Base-by-base conservation (phyloP, 2,329 filamentous ascomycete genomes). In the Iodosphaeria phyllophila region DNA sequence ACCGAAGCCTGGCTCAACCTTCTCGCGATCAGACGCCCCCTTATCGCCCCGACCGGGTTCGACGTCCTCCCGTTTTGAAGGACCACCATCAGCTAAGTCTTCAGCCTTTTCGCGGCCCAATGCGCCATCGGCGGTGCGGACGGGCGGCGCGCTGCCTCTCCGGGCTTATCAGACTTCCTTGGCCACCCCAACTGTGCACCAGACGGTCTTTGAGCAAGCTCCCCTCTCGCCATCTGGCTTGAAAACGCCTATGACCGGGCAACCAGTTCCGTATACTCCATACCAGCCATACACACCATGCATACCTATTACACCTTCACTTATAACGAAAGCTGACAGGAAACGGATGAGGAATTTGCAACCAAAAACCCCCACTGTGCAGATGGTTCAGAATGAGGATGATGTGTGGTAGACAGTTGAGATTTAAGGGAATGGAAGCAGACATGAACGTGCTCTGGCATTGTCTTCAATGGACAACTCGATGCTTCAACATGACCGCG, bases 241-340 rank as follows among this genome's bases (percentile, higher is more conserved):
- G 13, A 64, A 62, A 22, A 74, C 69, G 3, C 77, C 75, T 0
- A 64, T 55, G 43, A 69, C 62, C 2, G 67, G 64, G 4, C 58
- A 56, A 13, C 59, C 67, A 2, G 63, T 72, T 13, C 77, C 77
- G 2, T 84, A 84, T 46, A 70, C 66, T 28, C 75, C 78, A 0
- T 86, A 84, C 37, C 78, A 84, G 54, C 78, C 78, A 1, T 78
- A 73, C 42, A 76, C 73, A 5, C 75, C 77, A 2, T 57, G 78
- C 23, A 62, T 82, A 25, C 78, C 78, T 2, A 66, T 84, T 24
- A 83, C 78, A 16, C 76, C 78, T n/a, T 68, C 66, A 12, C 50
- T 86, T 23, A 69, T 79, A 10, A 79, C 70, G 13, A 68, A 60
- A 46, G 64, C 67, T 32, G 76, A 84, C 41, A 53, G 75, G 15